Evolutionary conservation across 164 flowering plant species (phyloP).

Genomic region (Malania oleifera): DNA sequence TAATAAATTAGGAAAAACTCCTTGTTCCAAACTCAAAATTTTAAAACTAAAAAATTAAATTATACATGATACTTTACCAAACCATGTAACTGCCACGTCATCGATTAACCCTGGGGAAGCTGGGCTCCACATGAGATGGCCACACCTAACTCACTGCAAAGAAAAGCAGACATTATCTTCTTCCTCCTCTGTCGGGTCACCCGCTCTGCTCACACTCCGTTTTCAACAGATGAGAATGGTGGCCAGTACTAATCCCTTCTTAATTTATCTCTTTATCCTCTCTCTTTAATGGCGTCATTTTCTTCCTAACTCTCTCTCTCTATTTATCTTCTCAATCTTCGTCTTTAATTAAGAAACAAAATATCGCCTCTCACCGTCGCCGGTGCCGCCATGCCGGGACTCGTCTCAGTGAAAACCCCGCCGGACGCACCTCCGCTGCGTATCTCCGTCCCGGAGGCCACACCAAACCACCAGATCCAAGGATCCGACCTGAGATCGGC

Average conservation of each 20-base stretch:
- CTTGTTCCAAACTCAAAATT: no score
- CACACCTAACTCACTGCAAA: no score
- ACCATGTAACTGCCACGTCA: no score
- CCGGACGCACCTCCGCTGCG: conserved; percentile 52
- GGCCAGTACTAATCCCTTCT: not conserved
- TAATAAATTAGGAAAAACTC: no score
- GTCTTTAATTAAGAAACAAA: no score
- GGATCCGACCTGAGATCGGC: conserved; percentile 21
- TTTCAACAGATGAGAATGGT: not conserved
- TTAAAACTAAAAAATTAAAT: no score
- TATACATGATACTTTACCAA: no score
- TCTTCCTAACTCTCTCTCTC: conserved; percentile 6
- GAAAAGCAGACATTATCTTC: no score
- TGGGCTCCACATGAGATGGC: no score
- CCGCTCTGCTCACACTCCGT: no score
- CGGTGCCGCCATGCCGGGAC: conserved; percentile 46
- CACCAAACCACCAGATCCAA: conserved; percentile 21
- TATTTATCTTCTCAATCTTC: not conserved
- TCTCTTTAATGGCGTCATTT: not conserved
- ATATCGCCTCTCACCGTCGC: not conserved
- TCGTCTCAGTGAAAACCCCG: conserved; percentile 73
- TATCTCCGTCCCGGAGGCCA: conserved; percentile 34
- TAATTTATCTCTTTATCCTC: not conserved
- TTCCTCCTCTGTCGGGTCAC: no score
- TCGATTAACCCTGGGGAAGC: no score